Conservation (phyloP, 1,284 basidiomycete genomes). For the Dichomitus squalens region DNA sequence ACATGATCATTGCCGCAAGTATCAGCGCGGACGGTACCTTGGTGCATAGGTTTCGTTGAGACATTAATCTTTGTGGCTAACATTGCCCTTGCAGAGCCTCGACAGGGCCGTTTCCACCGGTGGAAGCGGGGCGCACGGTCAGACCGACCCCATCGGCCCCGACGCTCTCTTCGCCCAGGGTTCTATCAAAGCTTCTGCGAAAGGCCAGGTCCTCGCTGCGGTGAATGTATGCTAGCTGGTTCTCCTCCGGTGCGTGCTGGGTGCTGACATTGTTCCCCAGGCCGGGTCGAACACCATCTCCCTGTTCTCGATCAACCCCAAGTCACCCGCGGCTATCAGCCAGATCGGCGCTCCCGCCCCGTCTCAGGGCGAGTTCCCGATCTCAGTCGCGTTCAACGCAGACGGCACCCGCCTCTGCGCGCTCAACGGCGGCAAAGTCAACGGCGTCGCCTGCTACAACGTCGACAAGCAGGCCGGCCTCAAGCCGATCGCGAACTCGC, state of each 20-base stretch:
- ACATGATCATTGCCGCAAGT: conserved; percentile 24
- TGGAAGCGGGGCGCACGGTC: conserved; percentile 45
- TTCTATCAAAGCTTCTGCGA: conserved; percentile 43
- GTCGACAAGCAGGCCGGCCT: conserved; percentile 45
- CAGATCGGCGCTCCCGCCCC: conserved; percentile 45
- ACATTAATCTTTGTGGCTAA: no score
- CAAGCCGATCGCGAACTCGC: conserved; percentile 40
- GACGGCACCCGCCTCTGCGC: conserved; percentile 43
- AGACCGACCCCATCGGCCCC: conserved; percentile 36
- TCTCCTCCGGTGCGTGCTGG: no score
- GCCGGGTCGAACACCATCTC: conserved; percentile 51
- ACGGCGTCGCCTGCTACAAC: conserved; percentile 49
- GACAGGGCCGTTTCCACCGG: conserved; percentile 35
- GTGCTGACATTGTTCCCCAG: conserved; percentile 25
- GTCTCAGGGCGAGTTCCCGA: conserved; percentile 50
- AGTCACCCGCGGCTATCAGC: conserved; percentile 40
- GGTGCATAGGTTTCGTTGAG: no score
- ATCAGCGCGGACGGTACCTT: conserved; percentile 25
- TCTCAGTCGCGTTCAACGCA: conserved; percentile 47
- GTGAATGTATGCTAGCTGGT: conserved; percentile 41
- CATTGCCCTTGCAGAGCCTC: no score
- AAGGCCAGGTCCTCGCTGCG: conserved; percentile 42
- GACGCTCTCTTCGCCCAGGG: conserved; percentile 52
- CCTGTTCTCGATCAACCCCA: conserved; percentile 46
- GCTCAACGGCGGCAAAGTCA: conserved; percentile 48